These are phyloP conservation scores for Camelina laxa DNA, from an alignment of 345 rosid genomes.

Conservation along the genomic window DNA sequence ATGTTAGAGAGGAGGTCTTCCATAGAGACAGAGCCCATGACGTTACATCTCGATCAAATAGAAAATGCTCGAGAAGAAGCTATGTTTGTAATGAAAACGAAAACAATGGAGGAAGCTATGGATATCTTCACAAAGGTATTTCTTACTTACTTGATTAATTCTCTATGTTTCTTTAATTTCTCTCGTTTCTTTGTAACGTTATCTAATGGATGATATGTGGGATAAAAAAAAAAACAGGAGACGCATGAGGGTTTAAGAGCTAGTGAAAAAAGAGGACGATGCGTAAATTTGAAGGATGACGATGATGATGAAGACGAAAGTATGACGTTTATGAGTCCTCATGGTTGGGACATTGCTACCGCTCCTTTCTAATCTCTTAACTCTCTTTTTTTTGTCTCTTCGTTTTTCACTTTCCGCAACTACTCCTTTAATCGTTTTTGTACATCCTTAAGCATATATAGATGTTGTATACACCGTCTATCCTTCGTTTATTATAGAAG, in stretches of 20 bases:
- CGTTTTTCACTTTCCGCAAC: neutral
- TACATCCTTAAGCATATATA: slow-evolving; percentile 3
- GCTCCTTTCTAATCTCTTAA: slow-evolving; percentile 36
- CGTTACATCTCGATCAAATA: slow-evolving; percentile 35
- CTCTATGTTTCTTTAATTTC: neutral
- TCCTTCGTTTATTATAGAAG: neutral
- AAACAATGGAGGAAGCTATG: slow-evolving; percentile 41
- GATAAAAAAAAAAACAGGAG: slow-evolving; percentile 15
- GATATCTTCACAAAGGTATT: slow-evolving; percentile 43
- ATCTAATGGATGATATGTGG: neutral
- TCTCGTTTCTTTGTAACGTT: neutral
- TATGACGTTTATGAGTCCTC: slow-evolving; percentile 20
- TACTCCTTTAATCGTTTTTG: slow-evolving; percentile 10
- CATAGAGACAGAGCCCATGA: slow-evolving; percentile 46
- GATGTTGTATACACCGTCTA: slow-evolving; percentile 16
- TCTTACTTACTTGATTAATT: neutral
- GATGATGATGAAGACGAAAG: slow-evolving; percentile 25
- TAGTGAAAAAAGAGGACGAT: slow-evolving; percentile 14
- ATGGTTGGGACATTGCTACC: slow-evolving; percentile 41
- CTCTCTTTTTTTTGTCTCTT: neutral
- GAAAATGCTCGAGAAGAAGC: slow-evolving; percentile 44
- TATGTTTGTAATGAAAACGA: slow-evolving; percentile 34
- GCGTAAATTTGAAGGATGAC: neutral
- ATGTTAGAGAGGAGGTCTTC: slow-evolving; percentile 42
- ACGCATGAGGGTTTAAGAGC: slow-evolving; percentile 24